These are phyloP conservation scores for Mycena kentingensis DNA, from an alignment of 768 basidiomycete species.

Conservation along the genomic window DNA sequence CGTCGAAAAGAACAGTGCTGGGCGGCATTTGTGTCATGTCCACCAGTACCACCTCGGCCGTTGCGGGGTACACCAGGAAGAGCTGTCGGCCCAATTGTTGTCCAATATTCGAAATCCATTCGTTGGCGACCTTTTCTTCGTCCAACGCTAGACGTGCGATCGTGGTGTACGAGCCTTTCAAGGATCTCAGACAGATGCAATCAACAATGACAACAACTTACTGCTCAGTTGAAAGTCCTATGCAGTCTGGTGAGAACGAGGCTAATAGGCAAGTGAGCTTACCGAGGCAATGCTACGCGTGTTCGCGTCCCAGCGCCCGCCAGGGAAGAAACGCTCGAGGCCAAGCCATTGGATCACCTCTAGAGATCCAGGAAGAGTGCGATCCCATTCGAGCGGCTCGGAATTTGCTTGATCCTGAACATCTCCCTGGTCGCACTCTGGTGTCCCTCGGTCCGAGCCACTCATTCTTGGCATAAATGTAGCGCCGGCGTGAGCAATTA, in stretches of 20 bases:
- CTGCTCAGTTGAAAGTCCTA: not conserved
- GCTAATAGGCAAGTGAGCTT: not conserved
- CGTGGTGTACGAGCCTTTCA: not conserved
- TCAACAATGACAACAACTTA: not conserved
- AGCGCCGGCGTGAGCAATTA: slow-evolving; percentile 56
- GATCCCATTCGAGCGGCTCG: not conserved
- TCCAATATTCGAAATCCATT: not conserved
- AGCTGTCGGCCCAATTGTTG: not conserved
- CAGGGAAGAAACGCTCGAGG: slow-evolving; percentile 16
- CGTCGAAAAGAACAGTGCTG: not conserved
- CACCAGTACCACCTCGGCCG: not conserved
- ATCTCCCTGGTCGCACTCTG: slow-evolving; percentile 24
- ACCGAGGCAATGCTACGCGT: slow-evolving; percentile 7
- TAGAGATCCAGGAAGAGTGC: slow-evolving; percentile 3
- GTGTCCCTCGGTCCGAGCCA: not conserved
- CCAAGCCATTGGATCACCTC: slow-evolving; percentile 13
- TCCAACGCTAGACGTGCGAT: not conserved
- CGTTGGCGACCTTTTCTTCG: not conserved
- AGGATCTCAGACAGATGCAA: not conserved
- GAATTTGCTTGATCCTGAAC: slow-evolving; percentile 24
- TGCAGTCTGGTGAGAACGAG: not conserved
- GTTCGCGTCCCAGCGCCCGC: not conserved
- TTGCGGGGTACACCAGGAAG: not conserved
- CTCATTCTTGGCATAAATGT: slow-evolving; percentile 42
- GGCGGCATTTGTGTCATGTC: not conserved